phyloP scores from a whole-genome alignment of 2,329 filamentous ascomycete genomes.

The Pyricularia sp. region DNA sequence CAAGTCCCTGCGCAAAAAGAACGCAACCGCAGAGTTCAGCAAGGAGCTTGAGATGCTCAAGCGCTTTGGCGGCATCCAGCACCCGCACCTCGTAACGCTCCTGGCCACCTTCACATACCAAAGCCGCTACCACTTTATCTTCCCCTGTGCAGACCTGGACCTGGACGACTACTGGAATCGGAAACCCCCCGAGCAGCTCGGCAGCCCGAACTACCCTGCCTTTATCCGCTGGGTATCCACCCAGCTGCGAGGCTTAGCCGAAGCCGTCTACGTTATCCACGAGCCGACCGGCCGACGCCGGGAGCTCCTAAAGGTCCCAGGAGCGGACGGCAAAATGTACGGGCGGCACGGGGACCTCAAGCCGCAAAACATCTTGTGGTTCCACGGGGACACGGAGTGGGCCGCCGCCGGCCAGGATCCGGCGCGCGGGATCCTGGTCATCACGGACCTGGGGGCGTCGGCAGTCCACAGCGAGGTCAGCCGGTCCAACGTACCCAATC shows the following conservation, averaged over 20 bases:
- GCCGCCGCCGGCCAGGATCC: too few species aligned
- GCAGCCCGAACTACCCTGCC: neutral
- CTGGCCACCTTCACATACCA: constrained; percentile 11
- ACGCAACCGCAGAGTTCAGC: neutral
- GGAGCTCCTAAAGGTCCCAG: neutral
- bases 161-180: constrained; percentile 10
- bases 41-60: constrained; percentile 13
- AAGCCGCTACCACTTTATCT: constrained; percentile 9
- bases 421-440: neutral
- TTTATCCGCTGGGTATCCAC: constrained; percentile 9
- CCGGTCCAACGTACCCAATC: neutral
- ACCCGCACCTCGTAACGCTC: constrained; percentile 12
- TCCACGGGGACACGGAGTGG: neutral
- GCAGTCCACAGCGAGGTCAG: constrained; percentile 4
- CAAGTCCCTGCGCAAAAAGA: neutral
- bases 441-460: constrained; percentile 10
- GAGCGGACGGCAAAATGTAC: neutral
- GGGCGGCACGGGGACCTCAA: constrained; percentile 13
- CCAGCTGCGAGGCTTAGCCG: constrained; percentile 11
- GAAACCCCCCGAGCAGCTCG: neutral
- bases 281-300: neutral
- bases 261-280: constrained; percentile 11
- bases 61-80: constrained; percentile 7
- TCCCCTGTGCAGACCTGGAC: constrained; percentile 11
- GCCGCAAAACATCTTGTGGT: constrained; percentile 15